Conservation (phyloP, 2,329 filamentous ascomycete species). For the Fusarium ambrosium region DNA sequence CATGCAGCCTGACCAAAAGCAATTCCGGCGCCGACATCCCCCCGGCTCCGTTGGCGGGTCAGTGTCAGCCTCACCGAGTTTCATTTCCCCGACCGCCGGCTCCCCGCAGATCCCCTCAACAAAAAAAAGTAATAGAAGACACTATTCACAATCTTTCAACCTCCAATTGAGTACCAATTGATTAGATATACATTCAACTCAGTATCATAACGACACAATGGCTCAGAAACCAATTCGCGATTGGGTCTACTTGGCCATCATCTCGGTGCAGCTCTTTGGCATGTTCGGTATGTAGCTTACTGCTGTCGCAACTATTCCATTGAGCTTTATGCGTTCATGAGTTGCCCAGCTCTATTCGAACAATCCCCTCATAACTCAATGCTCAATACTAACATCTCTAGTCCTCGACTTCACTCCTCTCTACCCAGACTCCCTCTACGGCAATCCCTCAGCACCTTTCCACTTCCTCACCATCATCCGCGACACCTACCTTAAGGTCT, state of each 20-base stretch:
- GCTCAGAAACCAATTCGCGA: conserved; percentile 49
- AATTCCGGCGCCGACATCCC: conserved; percentile 7
- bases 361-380: not conserved
- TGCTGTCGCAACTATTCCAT: not conserved
- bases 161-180: not conserved
- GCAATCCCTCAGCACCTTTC: conserved; percentile 58
- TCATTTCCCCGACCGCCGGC: conserved; percentile 32
- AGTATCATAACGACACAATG: conserved; percentile 28
- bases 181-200: not conserved
- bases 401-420: conserved; percentile 68
- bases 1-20: not conserved
- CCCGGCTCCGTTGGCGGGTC: conserved; percentile 26
- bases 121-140: not conserved
- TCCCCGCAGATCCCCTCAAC: not conserved
- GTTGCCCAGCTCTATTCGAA: not conserved
- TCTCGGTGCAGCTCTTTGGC: conserved; percentile 52
- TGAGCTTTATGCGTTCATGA: not conserved
- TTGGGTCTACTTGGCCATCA: conserved; percentile 53
- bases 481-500: conserved; percentile 60
- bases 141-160: not conserved
- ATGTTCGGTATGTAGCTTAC: conserved; percentile 52
- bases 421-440: conserved; percentile 64
- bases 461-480: conserved; percentile 62
- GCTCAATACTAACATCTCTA: conserved; percentile 44
- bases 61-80: conserved; percentile 5